A percentile compares a stretch with the other conserved stretches of the same genome.
Conservation (phyloP, 352 stramenopile species). For the Phytopythium sindhum region DNA sequence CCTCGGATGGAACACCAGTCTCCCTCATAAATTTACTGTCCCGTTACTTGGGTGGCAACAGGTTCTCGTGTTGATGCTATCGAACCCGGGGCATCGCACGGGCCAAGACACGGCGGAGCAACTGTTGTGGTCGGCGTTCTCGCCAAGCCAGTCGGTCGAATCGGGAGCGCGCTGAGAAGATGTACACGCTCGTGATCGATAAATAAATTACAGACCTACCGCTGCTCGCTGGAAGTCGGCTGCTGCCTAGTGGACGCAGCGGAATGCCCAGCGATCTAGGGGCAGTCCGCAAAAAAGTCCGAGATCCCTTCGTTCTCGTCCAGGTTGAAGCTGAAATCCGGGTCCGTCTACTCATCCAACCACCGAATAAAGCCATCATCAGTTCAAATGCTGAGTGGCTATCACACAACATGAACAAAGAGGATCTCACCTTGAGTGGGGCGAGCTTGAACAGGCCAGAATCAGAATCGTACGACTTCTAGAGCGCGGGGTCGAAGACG, state of each 20-base stretch:
- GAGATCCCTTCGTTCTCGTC: slow-evolving; percentile 85
- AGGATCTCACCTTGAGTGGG: slow-evolving; percentile 64
- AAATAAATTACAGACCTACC: slow-evolving; percentile 22
- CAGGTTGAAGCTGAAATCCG: slow-evolving; percentile 88
- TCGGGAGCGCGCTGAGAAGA: slow-evolving; percentile 17
- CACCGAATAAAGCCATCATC: neutral
- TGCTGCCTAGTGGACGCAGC: slow-evolving; percentile 4
- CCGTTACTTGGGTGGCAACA: slow-evolving; percentile 9
- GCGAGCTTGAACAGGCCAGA: slow-evolving; percentile 82
- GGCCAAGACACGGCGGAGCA: slow-evolving; percentile 44
- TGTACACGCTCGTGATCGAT: slow-evolving; percentile 16
- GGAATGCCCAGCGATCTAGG: slow-evolving; percentile 17
- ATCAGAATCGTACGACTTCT: slow-evolving; percentile 84
- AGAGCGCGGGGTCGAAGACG: neutral
- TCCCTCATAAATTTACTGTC: neutral
- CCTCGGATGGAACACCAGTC: neutral
- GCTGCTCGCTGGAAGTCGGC: neutral
- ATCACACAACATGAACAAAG: neutral
- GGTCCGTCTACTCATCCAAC: slow-evolving; percentile 51
- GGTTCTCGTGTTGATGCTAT: slow-evolving; percentile 39
- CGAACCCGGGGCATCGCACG: slow-evolving; percentile 43
- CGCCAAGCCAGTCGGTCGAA: slow-evolving; percentile 23
- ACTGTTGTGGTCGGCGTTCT: slow-evolving; percentile 33
- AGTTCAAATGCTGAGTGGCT: neutral
- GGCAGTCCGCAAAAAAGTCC: slow-evolving; percentile 83